Evolutionary conservation across 768 basidiomycete genomes (phyloP).

Genomic region (Auriscalpium vulgare): DNA sequence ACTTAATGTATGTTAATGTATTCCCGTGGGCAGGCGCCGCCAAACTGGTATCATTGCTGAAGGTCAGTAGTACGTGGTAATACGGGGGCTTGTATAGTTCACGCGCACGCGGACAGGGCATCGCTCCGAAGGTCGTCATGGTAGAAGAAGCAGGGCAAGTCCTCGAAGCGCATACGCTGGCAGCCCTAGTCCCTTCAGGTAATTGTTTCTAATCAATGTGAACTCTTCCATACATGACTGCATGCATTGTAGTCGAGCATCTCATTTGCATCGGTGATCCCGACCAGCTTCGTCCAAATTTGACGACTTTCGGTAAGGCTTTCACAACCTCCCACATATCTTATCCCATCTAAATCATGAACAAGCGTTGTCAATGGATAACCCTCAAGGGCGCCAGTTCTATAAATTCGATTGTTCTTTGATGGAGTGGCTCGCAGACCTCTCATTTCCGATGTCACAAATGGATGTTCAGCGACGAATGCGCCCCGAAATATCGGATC

Average conservation of each 20-base stretch:
- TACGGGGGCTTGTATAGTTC: too few relatives aligned
- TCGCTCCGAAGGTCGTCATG: constrained; percentile 53
- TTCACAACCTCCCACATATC: too few relatives aligned
- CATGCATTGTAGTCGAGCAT: constrained; percentile 43
- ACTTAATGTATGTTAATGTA: too few relatives aligned
- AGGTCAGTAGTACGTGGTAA: constrained; percentile 26
- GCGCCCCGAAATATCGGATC: constrained; percentile 58
- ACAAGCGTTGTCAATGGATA: constrained; percentile 63
- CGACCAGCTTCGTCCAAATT: constrained; percentile 59
- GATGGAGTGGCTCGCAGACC: constrained; percentile 61
- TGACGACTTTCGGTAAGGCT: constrained; percentile 51
- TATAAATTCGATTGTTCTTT: constrained; percentile 61
- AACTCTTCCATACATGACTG: background rate
- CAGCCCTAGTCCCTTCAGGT: constrained; percentile 44
- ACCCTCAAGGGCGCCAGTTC: constrained; percentile 40
- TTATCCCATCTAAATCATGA: background rate
- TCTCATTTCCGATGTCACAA: constrained; percentile 56
- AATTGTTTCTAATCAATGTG: too few relatives aligned
- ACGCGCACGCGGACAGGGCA: constrained; percentile 29
- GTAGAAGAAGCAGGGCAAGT: constrained; percentile 83
- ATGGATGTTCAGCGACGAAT: constrained; percentile 70
- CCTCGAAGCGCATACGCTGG: constrained; percentile 68
- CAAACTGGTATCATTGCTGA: constrained; percentile 50
- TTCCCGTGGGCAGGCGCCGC: constrained; percentile 45
- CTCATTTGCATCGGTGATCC: constrained; percentile 77